Percentiles rank a stretch among this genome's conserved stretches.
These are phyloP conservation scores for Trebouxiophyceae sp. DNA, from an alignment of 163 green algal genomes.

Conservation along the genomic window DNA sequence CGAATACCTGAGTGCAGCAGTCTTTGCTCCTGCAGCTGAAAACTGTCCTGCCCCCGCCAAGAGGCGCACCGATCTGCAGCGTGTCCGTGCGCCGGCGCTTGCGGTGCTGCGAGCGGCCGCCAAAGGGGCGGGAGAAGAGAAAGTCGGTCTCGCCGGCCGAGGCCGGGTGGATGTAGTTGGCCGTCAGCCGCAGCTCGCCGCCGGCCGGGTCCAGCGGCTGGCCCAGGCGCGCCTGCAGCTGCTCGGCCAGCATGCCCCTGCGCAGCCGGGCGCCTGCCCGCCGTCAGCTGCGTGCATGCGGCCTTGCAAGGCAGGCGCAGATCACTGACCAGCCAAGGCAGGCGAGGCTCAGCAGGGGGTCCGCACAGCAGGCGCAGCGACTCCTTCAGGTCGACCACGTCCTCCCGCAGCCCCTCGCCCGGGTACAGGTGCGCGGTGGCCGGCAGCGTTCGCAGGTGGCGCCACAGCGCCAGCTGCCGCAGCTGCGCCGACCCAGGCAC, in stretches of 20 bases:
- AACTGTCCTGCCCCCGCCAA: too few relatives aligned
- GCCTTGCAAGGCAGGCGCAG: too few relatives aligned
- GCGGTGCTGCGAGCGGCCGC: background rate
- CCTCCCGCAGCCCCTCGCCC: background rate
- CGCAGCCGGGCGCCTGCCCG: too few relatives aligned
- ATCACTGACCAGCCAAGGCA: too few relatives aligned
- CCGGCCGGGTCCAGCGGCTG: background rate
- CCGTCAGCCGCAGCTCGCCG: conserved; percentile 6
- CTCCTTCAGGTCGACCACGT: background rate
- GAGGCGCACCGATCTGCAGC: too few relatives aligned
- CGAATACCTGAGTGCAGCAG: too few relatives aligned
- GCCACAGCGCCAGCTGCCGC: conserved; percentile 1
- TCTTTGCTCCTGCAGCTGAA: too few relatives aligned
- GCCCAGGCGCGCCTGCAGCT: conserved; percentile 6
- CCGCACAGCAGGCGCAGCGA: background rate
- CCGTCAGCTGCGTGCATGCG: too few relatives aligned
- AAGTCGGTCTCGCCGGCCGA: conserved; percentile 20
- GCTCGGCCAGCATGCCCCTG: background rate
- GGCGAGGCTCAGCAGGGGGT: too few relatives aligned
- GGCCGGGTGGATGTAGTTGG: conserved; percentile 15
- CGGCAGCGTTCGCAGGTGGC: background rate
- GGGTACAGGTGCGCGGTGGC: background rate
- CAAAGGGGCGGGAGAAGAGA: conserved; percentile 8
- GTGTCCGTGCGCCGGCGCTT: conserved; percentile 18
- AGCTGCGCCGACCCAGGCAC: conserved; percentile 3